A percentile compares a stretch with the other conserved stretches of the same genome.
These are phyloP conservation scores for Stagonosporopsis rhizophila DNA, from an alignment of 2,329 filamentous ascomycete genomes.

Conservation along the genomic window DNA sequence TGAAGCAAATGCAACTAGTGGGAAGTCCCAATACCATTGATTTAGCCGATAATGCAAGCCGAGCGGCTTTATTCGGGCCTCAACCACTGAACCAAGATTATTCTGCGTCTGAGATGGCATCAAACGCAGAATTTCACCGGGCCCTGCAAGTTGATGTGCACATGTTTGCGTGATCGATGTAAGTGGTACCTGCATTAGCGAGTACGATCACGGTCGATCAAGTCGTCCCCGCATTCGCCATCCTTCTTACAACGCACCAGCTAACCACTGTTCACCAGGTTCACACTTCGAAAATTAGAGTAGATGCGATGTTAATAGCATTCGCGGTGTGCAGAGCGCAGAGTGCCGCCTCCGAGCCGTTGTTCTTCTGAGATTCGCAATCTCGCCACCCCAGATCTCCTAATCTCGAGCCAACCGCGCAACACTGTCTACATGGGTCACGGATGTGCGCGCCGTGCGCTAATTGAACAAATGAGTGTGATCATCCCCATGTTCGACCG, in stretches of 20 bases:
- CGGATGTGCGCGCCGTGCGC: background rate
- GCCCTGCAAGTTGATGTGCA: background rate
- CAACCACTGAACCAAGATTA: background rate
- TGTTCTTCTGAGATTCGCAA: constrained; percentile 3
- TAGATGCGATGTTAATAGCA: background rate
- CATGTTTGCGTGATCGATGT: background rate
- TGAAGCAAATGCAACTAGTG: background rate
- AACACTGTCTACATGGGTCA: constrained; percentile 2
- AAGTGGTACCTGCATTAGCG: constrained; percentile 11
- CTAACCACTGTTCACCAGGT: background rate
- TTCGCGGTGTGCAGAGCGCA: background rate
- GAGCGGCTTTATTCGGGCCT: background rate
- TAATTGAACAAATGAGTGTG: constrained; percentile 1
- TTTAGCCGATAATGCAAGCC: background rate
- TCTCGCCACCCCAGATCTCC: background rate
- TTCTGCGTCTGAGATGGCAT: background rate
- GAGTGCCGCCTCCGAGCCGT: background rate
- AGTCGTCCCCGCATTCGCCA: background rate
- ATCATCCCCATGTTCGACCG: background rate
- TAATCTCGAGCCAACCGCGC: constrained; percentile 1
- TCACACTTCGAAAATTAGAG: too few relatives aligned
- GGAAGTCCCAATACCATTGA: background rate
- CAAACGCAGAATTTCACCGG: background rate
- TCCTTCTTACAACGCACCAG: background rate
- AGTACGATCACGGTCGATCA: constrained; percentile 11